Conservation (phyloP, 345 rosid genomes). For the Citrus medica region DNA sequence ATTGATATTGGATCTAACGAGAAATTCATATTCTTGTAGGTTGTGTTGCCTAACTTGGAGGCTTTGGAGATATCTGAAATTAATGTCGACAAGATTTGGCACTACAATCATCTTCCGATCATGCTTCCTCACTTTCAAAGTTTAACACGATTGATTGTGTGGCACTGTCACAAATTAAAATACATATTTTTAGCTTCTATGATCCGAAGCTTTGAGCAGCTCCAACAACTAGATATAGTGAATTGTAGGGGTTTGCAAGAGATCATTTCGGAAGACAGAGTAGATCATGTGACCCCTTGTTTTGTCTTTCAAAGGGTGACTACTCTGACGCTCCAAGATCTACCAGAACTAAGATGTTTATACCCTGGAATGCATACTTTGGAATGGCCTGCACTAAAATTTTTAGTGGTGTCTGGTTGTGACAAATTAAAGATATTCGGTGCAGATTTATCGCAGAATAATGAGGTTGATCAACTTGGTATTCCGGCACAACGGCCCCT, state of each 20-base stretch:
- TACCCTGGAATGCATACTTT: constrained; percentile 14
- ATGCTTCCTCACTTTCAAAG: neutral
- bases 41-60: constrained; percentile 18
- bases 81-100: constrained; percentile 7
- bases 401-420: neutral
- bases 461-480: neutral
- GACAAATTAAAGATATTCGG: neutral
- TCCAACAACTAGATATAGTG: neutral
- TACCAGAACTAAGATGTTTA: constrained; percentile 17
- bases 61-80: neutral
- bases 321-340: neutral
- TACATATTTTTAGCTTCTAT: neutral
- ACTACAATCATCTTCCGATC: neutral
- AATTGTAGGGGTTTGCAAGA: rapidly evolving
- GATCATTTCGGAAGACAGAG: constrained; percentile 11
- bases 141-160: neutral
- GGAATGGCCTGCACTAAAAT: constrained; percentile 18
- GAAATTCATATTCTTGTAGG: neutral
- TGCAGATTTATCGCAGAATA: too few species aligned
- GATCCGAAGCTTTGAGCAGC: neutral
- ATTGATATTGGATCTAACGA: too few species aligned
- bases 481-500: neutral
- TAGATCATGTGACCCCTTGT: neutral
- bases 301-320: constrained; percentile 22
- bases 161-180: neutral